These are phyloP conservation scores for Acrodontium crateriforme DNA, from an alignment of 2,329 filamentous ascomycete genomes.

Conservation along the genomic window DNA sequence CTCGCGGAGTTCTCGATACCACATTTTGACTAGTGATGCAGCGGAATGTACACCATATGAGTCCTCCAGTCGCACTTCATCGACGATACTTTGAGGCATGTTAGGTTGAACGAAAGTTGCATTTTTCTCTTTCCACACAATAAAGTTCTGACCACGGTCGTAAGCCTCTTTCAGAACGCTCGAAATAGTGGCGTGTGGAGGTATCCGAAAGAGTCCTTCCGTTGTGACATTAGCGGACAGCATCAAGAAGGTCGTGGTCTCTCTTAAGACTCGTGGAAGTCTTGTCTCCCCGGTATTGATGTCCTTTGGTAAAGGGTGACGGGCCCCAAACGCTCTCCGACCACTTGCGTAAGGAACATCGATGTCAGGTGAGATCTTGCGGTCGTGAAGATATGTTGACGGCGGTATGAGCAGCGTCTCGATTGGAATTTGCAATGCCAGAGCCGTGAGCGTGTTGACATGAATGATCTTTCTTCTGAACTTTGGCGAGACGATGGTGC, in stretches of 20 bases:
- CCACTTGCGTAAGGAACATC: constrained; percentile 33
- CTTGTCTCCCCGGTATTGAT: constrained; percentile 29
- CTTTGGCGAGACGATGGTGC: constrained; percentile 43
- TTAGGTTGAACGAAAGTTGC: constrained; percentile 23
- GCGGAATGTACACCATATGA: constrained; percentile 41
- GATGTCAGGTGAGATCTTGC: constrained; percentile 35
- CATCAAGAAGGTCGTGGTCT: constrained; percentile 39
- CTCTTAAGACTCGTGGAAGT: constrained; percentile 38
- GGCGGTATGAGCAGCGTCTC: constrained; percentile 41
- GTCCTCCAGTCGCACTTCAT: constrained; percentile 34
- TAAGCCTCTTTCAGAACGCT: constrained; percentile 41
- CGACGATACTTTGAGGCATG: constrained; percentile 23
- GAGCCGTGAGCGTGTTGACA: constrained; percentile 35
- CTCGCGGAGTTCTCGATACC: constrained; percentile 39
- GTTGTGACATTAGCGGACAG: constrained; percentile 33
- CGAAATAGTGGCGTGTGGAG: constrained; percentile 35
- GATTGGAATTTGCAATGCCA: constrained; percentile 38
- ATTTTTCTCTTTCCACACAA: constrained; percentile 37
- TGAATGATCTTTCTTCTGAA: constrained; percentile 45
- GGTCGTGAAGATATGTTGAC: constrained; percentile 40
- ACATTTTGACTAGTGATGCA: constrained; percentile 40
- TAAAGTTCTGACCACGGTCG: constrained; percentile 40
- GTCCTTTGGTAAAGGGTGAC: constrained; percentile 33
- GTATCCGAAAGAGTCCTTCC: constrained; percentile 41
- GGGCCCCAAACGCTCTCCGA: constrained; percentile 33